Evolutionary conservation across 2,329 filamentous ascomycete species (phyloP), one percentile per base, ranked within the genome.

Genomic region (Pseudogymnoascus sp.): DNA sequence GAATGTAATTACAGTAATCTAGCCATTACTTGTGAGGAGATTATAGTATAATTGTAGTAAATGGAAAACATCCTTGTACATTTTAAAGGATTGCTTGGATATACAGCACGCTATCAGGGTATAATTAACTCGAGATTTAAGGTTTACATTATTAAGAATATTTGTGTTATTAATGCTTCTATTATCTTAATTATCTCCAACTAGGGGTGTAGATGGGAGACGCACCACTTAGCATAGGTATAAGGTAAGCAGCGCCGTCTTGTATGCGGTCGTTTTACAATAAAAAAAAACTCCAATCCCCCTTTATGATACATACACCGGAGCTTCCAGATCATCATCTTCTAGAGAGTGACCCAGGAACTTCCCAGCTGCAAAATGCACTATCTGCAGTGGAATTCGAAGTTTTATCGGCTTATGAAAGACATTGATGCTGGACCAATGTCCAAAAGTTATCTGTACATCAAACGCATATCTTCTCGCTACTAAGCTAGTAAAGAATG

Each of bases 381-480:
- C 38, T 28, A 60, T 35, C 38, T 60, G 56, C 12, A 60, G 22
- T 12, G 56, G 56, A 22, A 60, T 28, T 12, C 56, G 31, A 8
- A 60, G 56, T 38, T 60, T 60, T 22, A 31, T 38, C 31, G 56
- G 31, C 31, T 31, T 60, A 31, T 59, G 11, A 10, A 59, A 59
- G 50, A 12, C 26, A 8, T 5, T 41, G 7, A 60, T 60, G 33
- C 56, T 2, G 14, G 33, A 8, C 38, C 26, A 22, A 35, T 28
- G 38, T 16, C 56, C 14, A 35, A 60, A 38, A 31, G 22, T 35
- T 6, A 60, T 60, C 6, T 60, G 31, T 14, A 60, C 33, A 60
- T 60, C 28, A 38, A 60, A 38, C 56, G 56, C 56, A 35, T 60
- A 60, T 60, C 56, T 60, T 24, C 56, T 60, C n/a, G 56, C 56